Conservation (phyloP, 495 filamentous ascomycete species). For the Aspergillus haitiensis region DNA sequence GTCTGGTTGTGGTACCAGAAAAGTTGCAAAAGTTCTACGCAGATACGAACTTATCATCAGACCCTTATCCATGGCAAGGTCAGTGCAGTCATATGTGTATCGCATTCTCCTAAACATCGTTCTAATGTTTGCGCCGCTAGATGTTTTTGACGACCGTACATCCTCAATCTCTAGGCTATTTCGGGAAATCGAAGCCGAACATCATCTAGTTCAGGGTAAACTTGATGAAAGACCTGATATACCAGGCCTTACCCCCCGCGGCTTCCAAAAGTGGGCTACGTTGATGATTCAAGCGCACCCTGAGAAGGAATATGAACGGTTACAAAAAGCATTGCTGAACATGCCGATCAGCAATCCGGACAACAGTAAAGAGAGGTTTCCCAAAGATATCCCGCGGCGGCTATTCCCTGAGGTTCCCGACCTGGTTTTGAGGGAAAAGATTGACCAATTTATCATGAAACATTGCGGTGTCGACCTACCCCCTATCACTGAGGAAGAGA, state of each 20-base stretch:
- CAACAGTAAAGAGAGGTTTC: constrained; percentile 71
- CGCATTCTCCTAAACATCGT: not conserved
- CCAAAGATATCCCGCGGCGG: constrained; percentile 72
- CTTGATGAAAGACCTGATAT: constrained; percentile 61
- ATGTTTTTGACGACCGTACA: constrained; percentile 54
- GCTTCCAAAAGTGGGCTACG: constrained; percentile 78
- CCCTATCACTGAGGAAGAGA: constrained; percentile 40
- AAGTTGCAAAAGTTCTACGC: constrained; percentile 82
- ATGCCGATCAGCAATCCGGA: constrained; percentile 77
- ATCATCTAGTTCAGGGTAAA: constrained; percentile 73
- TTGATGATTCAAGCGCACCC: constrained; percentile 75
- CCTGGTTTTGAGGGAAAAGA: constrained; percentile 37
- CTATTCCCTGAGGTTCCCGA: constrained; percentile 61
- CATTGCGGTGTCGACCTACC: constrained; percentile 53
- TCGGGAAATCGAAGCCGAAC: constrained; percentile 71
- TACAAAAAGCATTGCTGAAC: constrained; percentile 68
- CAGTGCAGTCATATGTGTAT: constrained; percentile 13
- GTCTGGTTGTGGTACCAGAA: constrained; percentile 74
- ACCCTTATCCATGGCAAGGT: constrained; percentile 69
- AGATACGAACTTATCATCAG: constrained; percentile 59
- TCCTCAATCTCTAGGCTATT: constrained; percentile 70
- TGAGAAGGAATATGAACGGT: constrained; percentile 70
- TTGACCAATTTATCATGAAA: constrained; percentile 47
- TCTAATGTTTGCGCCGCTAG: constrained; percentile 30
- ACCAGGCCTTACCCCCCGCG: constrained; percentile 75